Conservation (phyloP, 2,329 filamentous ascomycete species). For the Aspergillus sp. region DNA sequence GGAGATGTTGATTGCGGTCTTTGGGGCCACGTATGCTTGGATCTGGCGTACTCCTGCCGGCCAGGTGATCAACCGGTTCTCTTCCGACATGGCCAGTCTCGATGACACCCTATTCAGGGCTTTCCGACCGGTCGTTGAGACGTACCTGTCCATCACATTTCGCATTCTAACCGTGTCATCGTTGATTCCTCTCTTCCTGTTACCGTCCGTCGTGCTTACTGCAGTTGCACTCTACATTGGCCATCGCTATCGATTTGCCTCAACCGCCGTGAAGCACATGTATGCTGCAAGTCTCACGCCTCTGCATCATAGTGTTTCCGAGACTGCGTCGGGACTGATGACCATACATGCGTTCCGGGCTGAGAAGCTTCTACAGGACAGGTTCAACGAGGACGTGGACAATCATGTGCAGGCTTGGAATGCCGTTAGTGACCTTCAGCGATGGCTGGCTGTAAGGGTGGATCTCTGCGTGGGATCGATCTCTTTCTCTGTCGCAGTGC, state of each 20-base stretch:
- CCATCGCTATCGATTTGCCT: conserved; percentile 8
- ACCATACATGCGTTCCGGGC: conserved; percentile 8
- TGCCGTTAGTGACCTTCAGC: conserved; percentile 8
- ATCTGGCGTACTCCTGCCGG: conserved; percentile 9
- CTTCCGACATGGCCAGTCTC: conserved; percentile 7
- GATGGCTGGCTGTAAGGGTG: conserved; percentile 11
- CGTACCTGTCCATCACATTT: conserved; percentile 8
- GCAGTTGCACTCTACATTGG: conserved; percentile 5
- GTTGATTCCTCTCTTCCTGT: conserved; percentile 8
- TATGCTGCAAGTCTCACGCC: conserved; percentile 9
- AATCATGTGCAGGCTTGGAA: conserved; percentile 8
- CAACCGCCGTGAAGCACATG: conserved; percentile 7
- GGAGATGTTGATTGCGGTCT: conserved; percentile 4
- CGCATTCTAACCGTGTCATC: conserved; percentile 8
- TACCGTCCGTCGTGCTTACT: conserved; percentile 6
- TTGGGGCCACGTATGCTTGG: conserved; percentile 9
- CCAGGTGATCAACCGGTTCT: conserved; percentile 10
- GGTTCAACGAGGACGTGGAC: conserved; percentile 3
- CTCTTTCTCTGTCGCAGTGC: conserved; percentile 5
- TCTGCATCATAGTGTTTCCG: conserved; percentile 7
- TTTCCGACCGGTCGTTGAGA: conserved; percentile 8
- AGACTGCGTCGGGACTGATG: conserved; percentile 6
- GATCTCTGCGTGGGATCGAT: conserved; percentile 8
- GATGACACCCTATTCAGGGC: conserved; percentile 7
- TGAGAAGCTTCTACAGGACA: conserved; percentile 5